Base-by-base conservation (phyloP, 495 filamentous ascomycete species). In the Terfezia boudieri region DNA sequence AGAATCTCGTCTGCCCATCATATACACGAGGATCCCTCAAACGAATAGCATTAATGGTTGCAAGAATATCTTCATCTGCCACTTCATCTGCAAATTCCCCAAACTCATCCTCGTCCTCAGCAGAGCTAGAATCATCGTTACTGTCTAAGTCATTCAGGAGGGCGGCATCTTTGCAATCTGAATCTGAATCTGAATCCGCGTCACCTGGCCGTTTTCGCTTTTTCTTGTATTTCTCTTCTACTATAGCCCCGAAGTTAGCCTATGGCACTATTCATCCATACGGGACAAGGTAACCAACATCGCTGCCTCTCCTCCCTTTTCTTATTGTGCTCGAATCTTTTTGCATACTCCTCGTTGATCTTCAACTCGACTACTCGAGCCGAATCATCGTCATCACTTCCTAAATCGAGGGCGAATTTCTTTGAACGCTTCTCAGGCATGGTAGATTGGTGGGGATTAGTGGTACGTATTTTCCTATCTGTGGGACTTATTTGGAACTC, bases 291-390 rank as follows among this genome's bases (percentile, higher is more conserved):
- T 16, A 17, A 73, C 79, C 70, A 69, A 89, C 87, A 68, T 63
- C 79, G 74, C n/a, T 83, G 77, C 53, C 81, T 71, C 64, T 98
- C 90, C 68, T 90, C 86, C 32, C 90, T 77, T 70, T 89, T 90
- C 71, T 95, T 94, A 70, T 98, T 98, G 65, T 94, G 73, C 66
- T 96, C 88, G 61, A 95, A 96, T 38, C 85, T 73, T 59, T 77
- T 76, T 54, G 90, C 90, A 66, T 82, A 98, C 53, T 89, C 84
- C 62, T 83, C 73, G 67, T 98, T 98, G 70, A 98, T 79, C 62
- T 82, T 87, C 67, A 94, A 76, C 32, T 64, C 69, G 37, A 63
- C 56, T 4, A 67, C 71, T 36, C 58, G 37, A 23, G 58, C 37
- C 41, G 12, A 20, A 9, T 46, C 4, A 20, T 46, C 41, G 2